Evolutionary conservation across 164 flowering plant genomes (phyloP).

Genomic region (Houttuynia cordata): DNA sequence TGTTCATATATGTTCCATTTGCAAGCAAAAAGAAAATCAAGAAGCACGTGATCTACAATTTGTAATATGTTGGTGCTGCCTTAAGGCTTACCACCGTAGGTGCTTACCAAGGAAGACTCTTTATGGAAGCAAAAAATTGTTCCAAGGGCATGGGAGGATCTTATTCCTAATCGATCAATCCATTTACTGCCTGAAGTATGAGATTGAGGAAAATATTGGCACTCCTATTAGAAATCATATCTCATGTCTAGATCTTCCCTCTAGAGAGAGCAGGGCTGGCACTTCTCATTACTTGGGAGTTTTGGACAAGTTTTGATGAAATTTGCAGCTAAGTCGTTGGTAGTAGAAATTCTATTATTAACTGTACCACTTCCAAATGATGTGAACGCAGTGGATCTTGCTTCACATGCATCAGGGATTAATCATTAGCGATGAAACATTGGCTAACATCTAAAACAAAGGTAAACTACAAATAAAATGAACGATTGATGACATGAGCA

Average conservation of each 20-base stretch:
- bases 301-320: no score
- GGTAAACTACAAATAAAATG: no score
- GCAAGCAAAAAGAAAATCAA: constrained; percentile 50
- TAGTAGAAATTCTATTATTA: no score
- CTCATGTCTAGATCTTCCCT: constrained; percentile 25
- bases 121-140: constrained; percentile 17
- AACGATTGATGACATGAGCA: no score
- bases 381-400: no score
- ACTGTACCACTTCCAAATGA: no score
- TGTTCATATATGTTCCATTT: constrained; percentile 48
- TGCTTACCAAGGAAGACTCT: constrained; percentile 76
- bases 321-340: no score
- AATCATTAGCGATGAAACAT: no score
- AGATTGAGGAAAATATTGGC: constrained; percentile 25
- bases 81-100: constrained; percentile 72
- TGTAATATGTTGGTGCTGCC: constrained; percentile 88
- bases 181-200: constrained; percentile 38
- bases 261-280: constrained; percentile 13
- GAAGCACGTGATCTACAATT: constrained; percentile 37
- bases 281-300: no score
- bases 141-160: constrained; percentile 69
- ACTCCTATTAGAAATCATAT: constrained; percentile 61
- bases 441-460: no score
- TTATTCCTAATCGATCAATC: constrained; percentile 39
- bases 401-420: no score